phyloP scores from a whole-genome alignment of 139 green algal species.

The Closterium sp. region DNA sequence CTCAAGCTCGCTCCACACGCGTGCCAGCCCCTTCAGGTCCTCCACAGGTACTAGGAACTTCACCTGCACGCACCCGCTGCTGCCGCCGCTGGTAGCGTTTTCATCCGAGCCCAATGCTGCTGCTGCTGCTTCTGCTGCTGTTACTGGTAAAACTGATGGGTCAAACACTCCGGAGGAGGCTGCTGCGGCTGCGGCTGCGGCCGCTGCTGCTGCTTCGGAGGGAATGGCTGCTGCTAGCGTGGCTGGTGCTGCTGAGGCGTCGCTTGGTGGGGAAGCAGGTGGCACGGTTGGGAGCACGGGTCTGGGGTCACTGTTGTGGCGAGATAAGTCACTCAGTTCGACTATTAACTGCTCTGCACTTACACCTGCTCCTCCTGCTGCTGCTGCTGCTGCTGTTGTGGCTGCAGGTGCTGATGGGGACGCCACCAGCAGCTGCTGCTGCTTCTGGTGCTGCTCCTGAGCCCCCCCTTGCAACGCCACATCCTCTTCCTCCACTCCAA shows the following conservation, averaged over 20 bases:
- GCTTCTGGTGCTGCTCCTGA: neutral
- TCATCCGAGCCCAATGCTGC: neutral
- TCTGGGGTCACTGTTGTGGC: neutral
- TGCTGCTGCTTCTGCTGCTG: neutral
- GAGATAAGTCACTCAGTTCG: neutral
- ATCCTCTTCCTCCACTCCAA: neutral
- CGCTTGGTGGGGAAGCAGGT: neutral
- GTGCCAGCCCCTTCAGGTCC: conserved; percentile 11
- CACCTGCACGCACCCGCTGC: conserved; percentile 14
- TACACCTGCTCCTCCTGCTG: neutral
- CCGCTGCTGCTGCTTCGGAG: neutral
- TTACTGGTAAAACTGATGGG: neutral
- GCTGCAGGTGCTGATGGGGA: neutral
- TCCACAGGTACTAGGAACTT: conserved; percentile 22
- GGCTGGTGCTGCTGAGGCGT: neutral
- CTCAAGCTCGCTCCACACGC: conserved; percentile 43
- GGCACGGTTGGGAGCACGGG: neutral
- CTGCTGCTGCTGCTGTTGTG: neutral
- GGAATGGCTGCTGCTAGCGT: neutral
- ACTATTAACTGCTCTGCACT: neutral
- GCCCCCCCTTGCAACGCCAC: neutral
- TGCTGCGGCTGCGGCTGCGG: neutral
- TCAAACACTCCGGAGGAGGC: too few species aligned
- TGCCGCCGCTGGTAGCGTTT: neutral
- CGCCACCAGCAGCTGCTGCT: neutral